phyloP scores from a whole-genome alignment of 108 stramenopile genomes.

The Nitzschia palea region DNA sequence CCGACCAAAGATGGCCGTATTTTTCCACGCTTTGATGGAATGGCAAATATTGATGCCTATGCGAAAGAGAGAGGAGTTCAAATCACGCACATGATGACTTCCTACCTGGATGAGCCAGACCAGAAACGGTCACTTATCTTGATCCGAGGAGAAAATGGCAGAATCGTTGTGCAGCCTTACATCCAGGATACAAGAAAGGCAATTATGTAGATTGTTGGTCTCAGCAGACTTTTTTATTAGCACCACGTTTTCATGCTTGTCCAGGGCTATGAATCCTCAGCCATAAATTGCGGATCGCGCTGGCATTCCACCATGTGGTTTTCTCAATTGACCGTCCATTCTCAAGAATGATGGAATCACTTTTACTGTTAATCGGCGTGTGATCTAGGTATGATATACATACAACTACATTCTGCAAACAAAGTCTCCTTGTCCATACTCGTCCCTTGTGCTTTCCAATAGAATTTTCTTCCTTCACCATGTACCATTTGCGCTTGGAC shows the following conservation, averaged over 20 bases:
- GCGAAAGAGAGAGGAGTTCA: slow-evolving; percentile 40
- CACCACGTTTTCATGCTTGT: no score
- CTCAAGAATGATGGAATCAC: no score
- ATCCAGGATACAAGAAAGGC: slow-evolving; percentile 10
- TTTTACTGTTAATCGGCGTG: not conserved
- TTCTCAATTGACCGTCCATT: no score
- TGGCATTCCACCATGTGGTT: no score
- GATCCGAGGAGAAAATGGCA: slow-evolving; percentile 52
- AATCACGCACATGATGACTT: slow-evolving; percentile 58
- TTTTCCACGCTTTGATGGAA: slow-evolving; percentile 51
- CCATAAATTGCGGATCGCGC: no score
- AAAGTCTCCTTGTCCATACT: slow-evolving; percentile 34
- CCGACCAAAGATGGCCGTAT: slow-evolving; percentile 43
- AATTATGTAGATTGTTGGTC: not conserved
- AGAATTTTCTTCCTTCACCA: slow-evolving; percentile 44
- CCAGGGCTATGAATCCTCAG: no score
- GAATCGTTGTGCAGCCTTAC: slow-evolving; percentile 40
- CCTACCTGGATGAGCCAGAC: slow-evolving; percentile 43
- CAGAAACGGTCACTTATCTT: slow-evolving; percentile 45
- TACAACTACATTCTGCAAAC: slow-evolving; percentile 50
- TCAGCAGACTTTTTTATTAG: slow-evolving; percentile 7
- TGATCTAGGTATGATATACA: slow-evolving; percentile 51
- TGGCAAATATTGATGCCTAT: slow-evolving; percentile 23
- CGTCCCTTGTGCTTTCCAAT: slow-evolving; percentile 38
- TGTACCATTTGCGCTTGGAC: slow-evolving; percentile 22